Evolutionary conservation across 345 rosid genomes (phyloP), one percentile per base, ranked within the genome.

Genomic region (Turnera subulata): DNA sequence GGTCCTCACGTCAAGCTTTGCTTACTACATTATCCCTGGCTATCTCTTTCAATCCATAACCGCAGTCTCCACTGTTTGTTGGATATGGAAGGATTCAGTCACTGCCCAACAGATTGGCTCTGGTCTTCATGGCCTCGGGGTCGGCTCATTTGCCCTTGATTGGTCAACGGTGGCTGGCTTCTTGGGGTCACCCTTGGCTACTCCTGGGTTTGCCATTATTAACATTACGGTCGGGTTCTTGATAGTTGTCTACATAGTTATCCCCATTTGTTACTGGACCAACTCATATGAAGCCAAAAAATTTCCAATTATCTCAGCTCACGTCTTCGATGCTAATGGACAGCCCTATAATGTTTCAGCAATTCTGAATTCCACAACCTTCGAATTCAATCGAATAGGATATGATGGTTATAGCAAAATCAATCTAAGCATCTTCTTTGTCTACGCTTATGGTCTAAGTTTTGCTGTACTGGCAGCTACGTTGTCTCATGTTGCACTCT

Each of bases 111-210:
- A 90, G 51, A 65, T 90, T 2, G 97, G 96, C 23, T 90, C 97
- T 0, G 96, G 97, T 24, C 49, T 71, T 49, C 17, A 56, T 2
- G 95, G 96, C 19, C 90, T 90, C 6, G 97, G 97, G 45, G 49
- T 91, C 22, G 95, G 87, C 5, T 69, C 96, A 0, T 13, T 90
- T 13, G 93, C 84, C n/a, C 14, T 90, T 6, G 93, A 90, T 21
- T 90, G 97, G 97, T 56, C 87, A 33, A 80, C 96, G 4, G 67
- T 87, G 46, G 62, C 91, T 13, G 50, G 93, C 11, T 91, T 75
- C 68, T 82, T 91, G 0, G 89, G 87, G 19, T 85, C 89, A 55
- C 97, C 97, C 4, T 78, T 91, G 0, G 96, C 93, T 19, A 87
- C 91, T 49, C 97, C 97, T 0, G 67, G 83, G 76, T 91, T 87